Evolutionary conservation across 1,284 basidiomycete species (phyloP), one percentile per base, ranked within the genome.

Genomic region (Sparassis latifolia): DNA sequence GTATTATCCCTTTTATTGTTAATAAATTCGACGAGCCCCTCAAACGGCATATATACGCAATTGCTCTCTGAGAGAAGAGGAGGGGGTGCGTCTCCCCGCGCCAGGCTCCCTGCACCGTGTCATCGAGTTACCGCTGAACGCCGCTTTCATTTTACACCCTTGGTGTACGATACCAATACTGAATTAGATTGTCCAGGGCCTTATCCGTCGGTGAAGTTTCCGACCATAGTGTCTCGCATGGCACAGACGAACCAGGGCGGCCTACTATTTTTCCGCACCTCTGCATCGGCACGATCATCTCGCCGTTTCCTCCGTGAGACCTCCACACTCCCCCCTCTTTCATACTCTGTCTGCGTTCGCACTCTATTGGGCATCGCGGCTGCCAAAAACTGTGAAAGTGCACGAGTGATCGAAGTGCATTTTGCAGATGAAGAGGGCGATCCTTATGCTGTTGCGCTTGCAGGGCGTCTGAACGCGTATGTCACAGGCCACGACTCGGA

Each of bases 381-480:
- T 37, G 42, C 33, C 48, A 52, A 27, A 52, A 54, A 54, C 66
- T 63, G 2, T 59, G 70, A 32, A 10, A 38, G 20, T 10, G 55
- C 56, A 12, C 38, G 49, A 29, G 20, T 29, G 12, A 62, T 88
- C 29, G 69, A 81, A 38, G 57, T 88, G 2, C 78, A 86, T 63
- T 85, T 87, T 49, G 89, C 92, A 0, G 83, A 91, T 54, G 87
- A 86, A 60, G 93, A 97, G 66, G 92, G 85, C 3, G 93, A 97
- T 67, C 87, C 87, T 2, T 87, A 84, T 53, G 87, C 89, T 33
- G 91, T 94, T 2, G 85, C 87, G 52, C 72, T 95, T 10, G 93
- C 93, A 0, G 87, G 84, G 6, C 71, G 79, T 48, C 63, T 89
- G 4, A 77, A 80, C 3, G 91, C 79, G 32, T 93, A 85, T 57